phyloP scores from a whole-genome alignment of 768 basidiomycete genomes.

The Mycena amicta region DNA sequence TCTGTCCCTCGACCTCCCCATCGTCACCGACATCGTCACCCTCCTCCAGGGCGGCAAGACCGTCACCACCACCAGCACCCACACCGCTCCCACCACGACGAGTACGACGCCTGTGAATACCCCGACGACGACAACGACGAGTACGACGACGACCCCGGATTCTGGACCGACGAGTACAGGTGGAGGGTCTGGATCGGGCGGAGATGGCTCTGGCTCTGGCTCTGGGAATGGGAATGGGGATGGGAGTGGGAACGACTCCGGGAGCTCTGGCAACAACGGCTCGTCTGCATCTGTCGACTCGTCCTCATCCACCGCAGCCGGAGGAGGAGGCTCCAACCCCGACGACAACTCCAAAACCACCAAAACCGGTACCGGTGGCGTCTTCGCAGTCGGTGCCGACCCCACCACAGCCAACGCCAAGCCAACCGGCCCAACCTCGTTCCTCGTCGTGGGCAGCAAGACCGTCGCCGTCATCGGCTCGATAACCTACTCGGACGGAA shows the following conservation, averaged over 20 bases:
- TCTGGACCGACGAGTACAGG: neutral
- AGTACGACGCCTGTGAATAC: conserved; percentile 16
- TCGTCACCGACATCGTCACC: conserved; percentile 39
- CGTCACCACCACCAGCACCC: conserved; percentile 14
- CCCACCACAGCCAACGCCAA: neutral
- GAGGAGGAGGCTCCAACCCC: neutral
- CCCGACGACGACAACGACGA: conserved; percentile 15
- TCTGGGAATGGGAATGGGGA: conserved; percentile 4
- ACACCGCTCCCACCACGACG: conserved; percentile 18
- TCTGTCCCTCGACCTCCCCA: conserved; percentile 41
- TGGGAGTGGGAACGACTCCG: neutral
- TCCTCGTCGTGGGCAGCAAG: conserved; percentile 13
- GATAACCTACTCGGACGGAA: conserved; percentile 11
- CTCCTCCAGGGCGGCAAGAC: conserved; percentile 33
- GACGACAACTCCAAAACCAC: neutral
- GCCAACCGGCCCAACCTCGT: conserved; percentile 12
- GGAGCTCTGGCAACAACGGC: neutral
- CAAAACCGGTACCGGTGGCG: neutral
- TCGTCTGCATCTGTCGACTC: neutral
- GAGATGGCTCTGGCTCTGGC: conserved; percentile 14
- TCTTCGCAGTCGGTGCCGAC: conserved; percentile 11
- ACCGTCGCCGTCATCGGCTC: conserved; percentile 16
- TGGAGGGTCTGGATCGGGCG: conserved; percentile 12
- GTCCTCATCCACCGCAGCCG: neutral
- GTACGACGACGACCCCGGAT: conserved; percentile 12